Percentiles rank a stretch among this genome's conserved stretches.
These are phyloP conservation scores for Starmerella sirachaensis DNA, from an alignment of 805 yeast genomes.

Conservation along the genomic window DNA sequence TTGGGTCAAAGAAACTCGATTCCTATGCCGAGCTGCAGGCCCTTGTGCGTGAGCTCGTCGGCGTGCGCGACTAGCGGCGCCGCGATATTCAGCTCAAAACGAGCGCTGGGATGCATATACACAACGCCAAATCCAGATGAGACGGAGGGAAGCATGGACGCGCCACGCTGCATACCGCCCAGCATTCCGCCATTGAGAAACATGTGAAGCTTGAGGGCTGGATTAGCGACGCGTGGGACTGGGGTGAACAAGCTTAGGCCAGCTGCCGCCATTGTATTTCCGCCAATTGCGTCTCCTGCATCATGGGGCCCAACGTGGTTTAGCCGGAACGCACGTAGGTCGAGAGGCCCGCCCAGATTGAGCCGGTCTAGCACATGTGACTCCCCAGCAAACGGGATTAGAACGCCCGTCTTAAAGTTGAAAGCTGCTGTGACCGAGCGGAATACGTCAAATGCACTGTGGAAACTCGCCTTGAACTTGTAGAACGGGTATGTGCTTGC, in stretches of 20 bases:
- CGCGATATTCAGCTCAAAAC: constrained; percentile 55
- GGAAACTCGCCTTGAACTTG: constrained; percentile 29
- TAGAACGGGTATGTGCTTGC: constrained; percentile 29
- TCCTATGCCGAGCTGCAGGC: constrained; percentile 57
- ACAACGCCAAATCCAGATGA: constrained; percentile 50
- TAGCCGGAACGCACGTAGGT: constrained; percentile 55
- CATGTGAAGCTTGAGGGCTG: constrained; percentile 50
- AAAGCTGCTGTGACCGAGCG: constrained; percentile 11
- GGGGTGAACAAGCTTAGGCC: constrained; percentile 50
- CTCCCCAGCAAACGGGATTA: constrained; percentile 16
- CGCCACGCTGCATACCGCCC: constrained; percentile 20
- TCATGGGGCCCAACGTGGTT: constrained; percentile 59
- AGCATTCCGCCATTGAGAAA: constrained; percentile 58
- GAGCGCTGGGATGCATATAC: constrained; percentile 51
- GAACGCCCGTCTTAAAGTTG: constrained; percentile 18
- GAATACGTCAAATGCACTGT: constrained; percentile 25
- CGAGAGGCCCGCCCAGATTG: constrained; percentile 68
- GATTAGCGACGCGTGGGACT: constrained; percentile 40
- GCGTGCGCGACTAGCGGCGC: constrained; percentile 45
- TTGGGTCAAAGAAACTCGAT: constrained; percentile 39
- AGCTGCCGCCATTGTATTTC: constrained; percentile 44
- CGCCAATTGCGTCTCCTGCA: constrained; percentile 50
- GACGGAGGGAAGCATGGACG: constrained; percentile 34
- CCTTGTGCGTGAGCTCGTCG: constrained; percentile 45
- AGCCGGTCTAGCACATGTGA: constrained; percentile 69